Evolutionary conservation across 768 basidiomycete species (phyloP).

Genomic region (Leccinum aurantiacum): DNA sequence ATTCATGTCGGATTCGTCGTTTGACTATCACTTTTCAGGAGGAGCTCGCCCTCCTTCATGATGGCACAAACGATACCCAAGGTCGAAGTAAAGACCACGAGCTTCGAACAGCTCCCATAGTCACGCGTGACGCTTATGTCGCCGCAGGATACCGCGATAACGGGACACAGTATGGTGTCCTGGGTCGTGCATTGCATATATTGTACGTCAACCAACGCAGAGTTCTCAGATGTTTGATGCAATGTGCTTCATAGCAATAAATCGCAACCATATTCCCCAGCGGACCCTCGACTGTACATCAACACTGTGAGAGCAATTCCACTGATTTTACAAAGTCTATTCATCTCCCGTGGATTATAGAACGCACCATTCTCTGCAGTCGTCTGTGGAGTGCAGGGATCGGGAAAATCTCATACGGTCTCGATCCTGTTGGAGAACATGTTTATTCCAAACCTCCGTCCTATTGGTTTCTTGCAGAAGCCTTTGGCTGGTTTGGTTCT

Average conservation of each 20-base stretch:
- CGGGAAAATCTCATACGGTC: slow-evolving; percentile 73
- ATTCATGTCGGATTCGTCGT: background rate
- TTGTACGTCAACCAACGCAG: slow-evolving; percentile 37
- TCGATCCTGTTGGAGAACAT: slow-evolving; percentile 69
- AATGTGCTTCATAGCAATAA: slow-evolving; percentile 26
- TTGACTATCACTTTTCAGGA: slow-evolving; percentile 19
- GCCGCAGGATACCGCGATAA: slow-evolving; percentile 33
- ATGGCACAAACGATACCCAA: slow-evolving; percentile 16
- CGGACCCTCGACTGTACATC: slow-evolving; percentile 58
- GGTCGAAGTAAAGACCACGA: slow-evolving; percentile 34
- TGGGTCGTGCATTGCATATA: slow-evolving; percentile 49
- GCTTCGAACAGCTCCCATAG: slow-evolving; percentile 47
- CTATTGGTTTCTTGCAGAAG: slow-evolving; percentile 52
- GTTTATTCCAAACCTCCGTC: slow-evolving; percentile 52
- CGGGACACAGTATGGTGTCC: slow-evolving; percentile 60
- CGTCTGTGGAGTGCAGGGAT: slow-evolving; percentile 77
- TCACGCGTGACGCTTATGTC: slow-evolving; percentile 51
- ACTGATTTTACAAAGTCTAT: background rate
- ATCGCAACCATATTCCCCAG: slow-evolving; percentile 28
- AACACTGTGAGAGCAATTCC: slow-evolving; percentile 52
- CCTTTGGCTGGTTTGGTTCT: slow-evolving; percentile 64
- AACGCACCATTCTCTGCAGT: slow-evolving; percentile 74
- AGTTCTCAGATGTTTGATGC: background rate
- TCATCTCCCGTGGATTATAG: slow-evolving; percentile 32
- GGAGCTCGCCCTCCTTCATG: slow-evolving; percentile 34